Evolutionary conservation across 2,329 filamentous ascomycete genomes (phyloP).

Genomic region (Trichoderma sp.): DNA sequence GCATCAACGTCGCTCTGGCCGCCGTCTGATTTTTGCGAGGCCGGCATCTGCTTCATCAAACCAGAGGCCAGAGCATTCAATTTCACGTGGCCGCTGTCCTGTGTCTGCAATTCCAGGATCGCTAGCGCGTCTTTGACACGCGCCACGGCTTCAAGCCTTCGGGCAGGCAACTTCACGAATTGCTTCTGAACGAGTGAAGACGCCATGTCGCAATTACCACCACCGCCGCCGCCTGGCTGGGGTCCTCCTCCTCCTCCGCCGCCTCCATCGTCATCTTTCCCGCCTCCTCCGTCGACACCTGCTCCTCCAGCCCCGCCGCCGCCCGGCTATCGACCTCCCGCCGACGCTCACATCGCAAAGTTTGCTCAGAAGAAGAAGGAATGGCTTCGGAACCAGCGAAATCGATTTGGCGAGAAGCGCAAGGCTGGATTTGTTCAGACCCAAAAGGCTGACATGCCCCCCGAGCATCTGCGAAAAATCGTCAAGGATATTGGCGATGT

Average conservation of each 20-base stretch:
- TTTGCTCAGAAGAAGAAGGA: slow-evolving; percentile 99
- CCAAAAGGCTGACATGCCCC: slow-evolving; percentile 98
- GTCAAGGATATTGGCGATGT: slow-evolving; percentile 98
- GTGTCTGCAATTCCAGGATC: slow-evolving; percentile 25
- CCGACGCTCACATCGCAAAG: slow-evolving; percentile 86
- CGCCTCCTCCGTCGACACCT: slow-evolving; percentile 58
- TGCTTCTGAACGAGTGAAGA: slow-evolving; percentile 35
- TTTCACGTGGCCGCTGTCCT: slow-evolving; percentile 11
- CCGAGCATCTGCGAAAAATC: slow-evolving; percentile 97
- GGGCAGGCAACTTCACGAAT: slow-evolving; percentile 36
- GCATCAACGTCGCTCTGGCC: slow-evolving; percentile 39
- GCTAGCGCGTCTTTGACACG: slow-evolving; percentile 41
- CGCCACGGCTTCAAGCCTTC: slow-evolving; percentile 44
- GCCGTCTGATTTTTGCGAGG: slow-evolving; percentile 39
- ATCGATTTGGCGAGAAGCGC: slow-evolving; percentile 94
- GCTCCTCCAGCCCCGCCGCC: slow-evolving; percentile 73
- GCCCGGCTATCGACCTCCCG: slow-evolving; percentile 79
- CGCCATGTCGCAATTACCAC: slow-evolving; percentile 57
- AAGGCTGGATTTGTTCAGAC: slow-evolving; percentile 97
- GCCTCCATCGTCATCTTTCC: slow-evolving; percentile 58
- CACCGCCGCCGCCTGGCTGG: slow-evolving; percentile 63
- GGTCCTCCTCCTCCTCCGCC: slow-evolving; percentile 60
- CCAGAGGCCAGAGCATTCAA: slow-evolving; percentile 21
- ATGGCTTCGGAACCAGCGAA: slow-evolving; percentile 91
- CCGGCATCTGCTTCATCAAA: slow-evolving; percentile 35